Base-by-base conservation (phyloP, 2,329 filamentous ascomycete species). In the Ceratocystiopsis brevicomis region DNA sequence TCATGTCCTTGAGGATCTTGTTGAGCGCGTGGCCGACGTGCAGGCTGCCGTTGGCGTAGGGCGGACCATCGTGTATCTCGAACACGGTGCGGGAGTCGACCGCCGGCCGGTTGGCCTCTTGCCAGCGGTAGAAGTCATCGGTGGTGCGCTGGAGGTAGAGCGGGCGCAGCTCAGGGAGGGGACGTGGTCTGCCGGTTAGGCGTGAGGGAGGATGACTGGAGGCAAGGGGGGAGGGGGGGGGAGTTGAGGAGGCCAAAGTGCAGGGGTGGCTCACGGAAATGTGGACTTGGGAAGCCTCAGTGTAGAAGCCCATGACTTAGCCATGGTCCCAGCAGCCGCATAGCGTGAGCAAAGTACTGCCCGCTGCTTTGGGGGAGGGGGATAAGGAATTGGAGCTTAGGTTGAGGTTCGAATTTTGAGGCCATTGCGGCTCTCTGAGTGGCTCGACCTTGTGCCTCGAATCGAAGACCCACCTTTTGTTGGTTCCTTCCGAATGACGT, bases 1-100 rank as follows among this genome's bases (percentile, higher is more conserved):
- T 83, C 54, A 96, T 82, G 61, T 98, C 90, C 65, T 98, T 98
- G 47, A 94, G 68, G 52, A 96, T 80, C 63, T 98, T 98, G 62
- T 98, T 98, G 56, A 98, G 66, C 34, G 90, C 86, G 66, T 98
- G 90, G 3, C 90, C 90, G 47, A 92, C 76, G 56, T 98, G 90
- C 11, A 98, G 71, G 38, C 71, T 73, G 14, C 90, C 90, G 62
- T 98, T 98, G 49, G 90, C 90, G 58, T 96, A 98, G 0, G 90
- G 90, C 0, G 90, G 90, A 0, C 90, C 90, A 75, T 98, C 90
- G 56, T 96, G 90, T 10, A 98, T 67, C 2, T 86, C 66, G 51
- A 96, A 98, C 0, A 69, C 66, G 25, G 25, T 8, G 5, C 6
- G 25, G n/a, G n/a, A n/a, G 6, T 30, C 25, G 6, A 11, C 25